Conservation (phyloP, 179 eudicot genomes). For the Actinidia polygama region DNA sequence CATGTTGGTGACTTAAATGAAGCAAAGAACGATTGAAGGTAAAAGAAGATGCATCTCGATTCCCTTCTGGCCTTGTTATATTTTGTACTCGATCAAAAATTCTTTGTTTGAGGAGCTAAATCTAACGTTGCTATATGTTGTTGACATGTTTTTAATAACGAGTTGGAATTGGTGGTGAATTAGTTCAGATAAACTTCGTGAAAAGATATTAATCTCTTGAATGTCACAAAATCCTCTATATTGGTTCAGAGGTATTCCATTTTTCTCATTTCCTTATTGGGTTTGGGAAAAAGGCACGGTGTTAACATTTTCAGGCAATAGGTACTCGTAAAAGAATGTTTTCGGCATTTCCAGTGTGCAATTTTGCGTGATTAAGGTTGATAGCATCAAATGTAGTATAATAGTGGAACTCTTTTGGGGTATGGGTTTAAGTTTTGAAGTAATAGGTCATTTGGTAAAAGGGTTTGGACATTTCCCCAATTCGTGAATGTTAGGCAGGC, state of each 20-base stretch:
- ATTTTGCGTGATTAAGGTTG: neutral
- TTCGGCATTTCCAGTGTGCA: neutral
- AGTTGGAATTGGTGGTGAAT: neutral
- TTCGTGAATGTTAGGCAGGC: too few species aligned
- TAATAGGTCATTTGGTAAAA: neutral
- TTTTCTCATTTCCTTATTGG: neutral
- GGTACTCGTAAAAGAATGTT: neutral
- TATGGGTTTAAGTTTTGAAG: too few species aligned
- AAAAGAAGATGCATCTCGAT: neutral
- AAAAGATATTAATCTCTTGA: neutral
- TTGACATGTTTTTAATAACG: neutral
- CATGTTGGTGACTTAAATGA: neutral
- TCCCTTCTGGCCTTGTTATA: too few species aligned
- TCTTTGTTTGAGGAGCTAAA: neutral
- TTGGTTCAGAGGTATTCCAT: neutral
- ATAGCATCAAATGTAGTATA: neutral
- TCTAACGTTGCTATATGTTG: neutral
- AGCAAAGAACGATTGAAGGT: neutral
- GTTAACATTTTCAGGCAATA: neutral
- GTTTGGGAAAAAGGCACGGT: neutral
- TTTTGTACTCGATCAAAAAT: neutral
- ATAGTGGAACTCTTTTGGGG: neutral
- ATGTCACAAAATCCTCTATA: neutral
- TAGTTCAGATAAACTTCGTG: neutral
- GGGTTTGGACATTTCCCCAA: too few species aligned